Percentiles rank a stretch among this genome's conserved stretches.
These are phyloP conservation scores for Colletotrichum sp. DNA, from an alignment of 2,329 filamentous ascomycete genomes.

Conservation along the genomic window DNA sequence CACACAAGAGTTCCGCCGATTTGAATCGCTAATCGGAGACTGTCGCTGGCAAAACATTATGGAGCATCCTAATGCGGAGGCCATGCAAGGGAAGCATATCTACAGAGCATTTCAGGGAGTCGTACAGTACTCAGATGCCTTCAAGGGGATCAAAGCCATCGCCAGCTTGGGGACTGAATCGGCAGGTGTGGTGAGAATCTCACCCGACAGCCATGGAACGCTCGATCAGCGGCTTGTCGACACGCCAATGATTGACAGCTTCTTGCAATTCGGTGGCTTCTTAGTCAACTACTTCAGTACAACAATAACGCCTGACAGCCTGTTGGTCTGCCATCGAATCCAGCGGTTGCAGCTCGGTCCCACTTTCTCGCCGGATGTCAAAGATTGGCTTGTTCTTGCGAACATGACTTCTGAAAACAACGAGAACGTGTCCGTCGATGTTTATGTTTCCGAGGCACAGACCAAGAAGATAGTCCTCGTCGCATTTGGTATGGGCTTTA, in stretches of 20 bases:
- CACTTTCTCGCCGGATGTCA: neutral
- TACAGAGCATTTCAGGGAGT: neutral
- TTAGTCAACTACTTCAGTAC: constrained; percentile 20
- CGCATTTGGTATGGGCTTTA: neutral
- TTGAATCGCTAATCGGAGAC: neutral
- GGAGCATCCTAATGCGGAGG: neutral
- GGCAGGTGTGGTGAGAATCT: neutral
- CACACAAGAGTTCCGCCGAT: neutral
- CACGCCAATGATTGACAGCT: constrained; percentile 9
- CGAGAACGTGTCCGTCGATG: neutral
- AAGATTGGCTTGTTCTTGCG: neutral
- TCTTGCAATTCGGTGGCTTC: constrained; percentile 21
- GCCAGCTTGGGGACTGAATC: neutral
- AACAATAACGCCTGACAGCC: neutral
- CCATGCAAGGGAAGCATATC: constrained; percentile 1
- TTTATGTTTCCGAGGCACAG: neutral
- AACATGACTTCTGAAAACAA: neutral
- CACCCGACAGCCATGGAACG: neutral
- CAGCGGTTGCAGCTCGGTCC: neutral
- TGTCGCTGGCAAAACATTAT: neutral
- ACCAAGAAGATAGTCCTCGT: neutral
- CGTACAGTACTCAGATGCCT: neutral
- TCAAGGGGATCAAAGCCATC: neutral
- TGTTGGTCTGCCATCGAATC: neutral
- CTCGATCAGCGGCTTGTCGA: neutral